Evolutionary conservation across 73 alveolate genomes (phyloP).

Genomic region (Uronychia setigera): DNA sequence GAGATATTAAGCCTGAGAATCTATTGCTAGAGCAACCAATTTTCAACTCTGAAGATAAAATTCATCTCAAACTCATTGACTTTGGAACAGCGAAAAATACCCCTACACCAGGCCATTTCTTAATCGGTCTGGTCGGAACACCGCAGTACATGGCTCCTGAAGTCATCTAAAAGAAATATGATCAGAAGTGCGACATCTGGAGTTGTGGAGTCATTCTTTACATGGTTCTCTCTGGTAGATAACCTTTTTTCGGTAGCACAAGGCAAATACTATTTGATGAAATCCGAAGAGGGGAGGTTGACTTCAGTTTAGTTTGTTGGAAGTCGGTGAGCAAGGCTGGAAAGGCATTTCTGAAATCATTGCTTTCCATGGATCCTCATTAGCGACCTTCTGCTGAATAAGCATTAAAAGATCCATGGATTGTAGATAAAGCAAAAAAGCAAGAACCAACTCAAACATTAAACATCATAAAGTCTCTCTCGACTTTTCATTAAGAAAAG

Average conservation of each 20-base stretch:
- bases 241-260: conserved; percentile 28
- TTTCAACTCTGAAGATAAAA: conserved; percentile 18
- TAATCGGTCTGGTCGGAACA: not conserved
- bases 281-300: not conserved
- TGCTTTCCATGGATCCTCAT: not conserved
- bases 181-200: conserved; percentile 45
- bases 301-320: conserved; percentile 12
- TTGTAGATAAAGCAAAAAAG: not conserved
- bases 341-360: not conserved
- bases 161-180: conserved; percentile 22
- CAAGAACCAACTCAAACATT: not conserved
- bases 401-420: not conserved
- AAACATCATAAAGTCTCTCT: not conserved
- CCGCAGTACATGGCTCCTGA: conserved; percentile 52
- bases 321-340: not conserved
- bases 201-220: conserved; percentile 34
- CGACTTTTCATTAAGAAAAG: not conserved
- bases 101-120: not conserved
- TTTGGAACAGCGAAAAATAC: conserved; percentile 51
- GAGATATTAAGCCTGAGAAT: conserved; percentile 75
- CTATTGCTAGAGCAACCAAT: conserved; percentile 27
- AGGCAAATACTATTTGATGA: conserved; percentile 21
- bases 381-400: not conserved
- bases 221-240: conserved; percentile 9
- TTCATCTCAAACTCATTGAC: conserved; percentile 65